Percentiles rank a stretch among this genome's conserved stretches.
These are phyloP conservation scores for Lepidium africanum DNA, from an alignment of 345 rosid genomes.

Conservation along the genomic window DNA sequence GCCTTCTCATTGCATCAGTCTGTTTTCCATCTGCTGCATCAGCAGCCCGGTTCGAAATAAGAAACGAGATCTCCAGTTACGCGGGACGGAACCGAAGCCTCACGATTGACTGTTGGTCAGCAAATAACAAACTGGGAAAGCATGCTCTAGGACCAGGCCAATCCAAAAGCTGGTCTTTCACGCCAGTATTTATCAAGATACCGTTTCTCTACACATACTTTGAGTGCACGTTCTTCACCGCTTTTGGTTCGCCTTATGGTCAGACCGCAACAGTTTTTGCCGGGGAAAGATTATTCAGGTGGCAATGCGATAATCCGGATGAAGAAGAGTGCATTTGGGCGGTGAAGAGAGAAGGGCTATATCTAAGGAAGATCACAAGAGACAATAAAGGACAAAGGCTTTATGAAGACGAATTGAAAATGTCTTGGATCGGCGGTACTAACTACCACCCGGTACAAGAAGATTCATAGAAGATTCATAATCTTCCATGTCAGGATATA, in stretches of 20 bases:
- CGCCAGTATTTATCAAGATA: constrained; percentile 19
- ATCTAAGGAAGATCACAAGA: constrained; percentile 14
- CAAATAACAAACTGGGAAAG: not conserved
- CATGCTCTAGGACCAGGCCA: constrained; percentile 5
- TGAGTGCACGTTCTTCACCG: constrained; percentile 16
- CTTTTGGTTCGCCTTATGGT: constrained; percentile 19
- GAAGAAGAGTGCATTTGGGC: constrained; percentile 30
- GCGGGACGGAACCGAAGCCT: constrained; percentile 15
- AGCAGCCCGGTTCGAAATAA: constrained; percentile 26
- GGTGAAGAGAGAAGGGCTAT: constrained; percentile 20
- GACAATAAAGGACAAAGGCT: constrained; percentile 5
- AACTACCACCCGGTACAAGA: constrained; percentile 12
- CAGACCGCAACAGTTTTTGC: constrained; percentile 20
- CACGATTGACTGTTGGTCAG: constrained; percentile 6
- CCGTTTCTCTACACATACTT: constrained; percentile 26
- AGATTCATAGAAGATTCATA: not conserved
- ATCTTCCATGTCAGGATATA: not conserved
- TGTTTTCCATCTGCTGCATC: not conserved
- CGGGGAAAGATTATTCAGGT: constrained; percentile 22
- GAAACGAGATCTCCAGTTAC: constrained; percentile 19
- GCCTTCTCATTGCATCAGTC: constrained; percentile 9
- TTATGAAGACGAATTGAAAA: not conserved
- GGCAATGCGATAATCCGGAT: constrained; percentile 15
- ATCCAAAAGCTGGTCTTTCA: constrained; percentile 29
- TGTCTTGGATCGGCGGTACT: constrained; percentile 25